phyloP scores from a whole-genome alignment of 1,284 basidiomycete genomes.

The Tilletia indica region DNA sequence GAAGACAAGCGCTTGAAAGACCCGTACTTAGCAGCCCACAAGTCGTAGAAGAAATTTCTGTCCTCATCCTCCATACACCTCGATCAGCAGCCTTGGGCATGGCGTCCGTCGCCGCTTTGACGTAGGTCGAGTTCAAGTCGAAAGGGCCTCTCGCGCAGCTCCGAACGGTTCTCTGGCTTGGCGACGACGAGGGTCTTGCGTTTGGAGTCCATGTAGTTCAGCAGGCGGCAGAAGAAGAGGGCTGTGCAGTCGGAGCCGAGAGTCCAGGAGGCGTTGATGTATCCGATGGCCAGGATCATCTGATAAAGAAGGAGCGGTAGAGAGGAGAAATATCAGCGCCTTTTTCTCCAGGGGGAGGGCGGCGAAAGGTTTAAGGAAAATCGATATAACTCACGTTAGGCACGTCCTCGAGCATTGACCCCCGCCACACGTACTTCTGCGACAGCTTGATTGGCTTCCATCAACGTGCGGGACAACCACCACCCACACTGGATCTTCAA shows the following conservation, averaged over 20 bases:
- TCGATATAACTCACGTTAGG: slow-evolving; percentile 36
- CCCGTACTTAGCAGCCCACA: slow-evolving; percentile 38
- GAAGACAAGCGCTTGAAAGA: slow-evolving; percentile 29
- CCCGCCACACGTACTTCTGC: slow-evolving; percentile 48
- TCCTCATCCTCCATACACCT: slow-evolving; percentile 40
- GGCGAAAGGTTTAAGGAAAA: background rate
- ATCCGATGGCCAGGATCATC: slow-evolving; percentile 40
- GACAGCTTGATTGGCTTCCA: slow-evolving; percentile 29
- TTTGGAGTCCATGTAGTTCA: slow-evolving; percentile 30
- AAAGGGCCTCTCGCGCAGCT: slow-evolving; percentile 35
- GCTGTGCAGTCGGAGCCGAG: slow-evolving; percentile 50
- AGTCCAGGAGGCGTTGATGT: slow-evolving; percentile 55
- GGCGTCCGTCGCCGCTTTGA: slow-evolving; percentile 38
- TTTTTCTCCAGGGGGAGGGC: background rate
- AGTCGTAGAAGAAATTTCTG: slow-evolving; percentile 47
- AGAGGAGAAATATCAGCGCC: background rate
- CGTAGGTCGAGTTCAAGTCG: slow-evolving; percentile 51
- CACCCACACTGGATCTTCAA: slow-evolving; percentile 48
- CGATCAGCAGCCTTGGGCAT: slow-evolving; percentile 46
- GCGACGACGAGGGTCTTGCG: slow-evolving; percentile 15
- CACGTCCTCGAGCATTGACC: slow-evolving; percentile 51
- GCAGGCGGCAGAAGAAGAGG: slow-evolving; percentile 39
- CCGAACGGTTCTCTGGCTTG: slow-evolving; percentile 5
- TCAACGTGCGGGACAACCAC: slow-evolving; percentile 43
- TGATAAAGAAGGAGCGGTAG: background rate